These are phyloP conservation scores for Leptomonas pyrrhocoris DNA, from an alignment of 208 protist genomes.

Conservation along the genomic window DNA sequence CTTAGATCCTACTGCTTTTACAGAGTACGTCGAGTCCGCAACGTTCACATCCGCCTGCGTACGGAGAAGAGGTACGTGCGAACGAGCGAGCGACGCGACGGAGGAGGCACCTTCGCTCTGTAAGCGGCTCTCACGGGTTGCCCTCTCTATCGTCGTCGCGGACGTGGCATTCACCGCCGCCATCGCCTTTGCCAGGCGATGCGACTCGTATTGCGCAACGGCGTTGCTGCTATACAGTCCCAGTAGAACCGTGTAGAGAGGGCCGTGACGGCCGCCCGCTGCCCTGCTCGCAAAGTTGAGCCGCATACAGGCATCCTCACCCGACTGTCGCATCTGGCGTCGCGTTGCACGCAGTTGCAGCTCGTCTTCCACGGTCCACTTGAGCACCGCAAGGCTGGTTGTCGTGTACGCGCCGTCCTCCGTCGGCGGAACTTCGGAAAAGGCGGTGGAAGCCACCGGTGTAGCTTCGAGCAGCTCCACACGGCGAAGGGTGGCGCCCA, in stretches of 20 bases:
- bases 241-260: constrained; percentile 11
- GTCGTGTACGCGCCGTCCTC: constrained; percentile 6
- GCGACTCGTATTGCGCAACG: constrained; percentile 1
- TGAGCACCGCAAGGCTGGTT: constrained; percentile 14
- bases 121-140: background rate
- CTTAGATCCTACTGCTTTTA: background rate
- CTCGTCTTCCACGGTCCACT: constrained; percentile 24
- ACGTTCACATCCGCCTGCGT: background rate
- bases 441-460: background rate
- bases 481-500: constrained; percentile 31
- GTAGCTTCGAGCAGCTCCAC: constrained; percentile 38
- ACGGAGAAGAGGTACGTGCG: background rate
- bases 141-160: background rate
- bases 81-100: background rate
- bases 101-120: background rate
- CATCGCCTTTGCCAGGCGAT: constrained; percentile 4
- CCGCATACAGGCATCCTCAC: constrained; percentile 20
- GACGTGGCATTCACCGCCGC: background rate
- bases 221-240: constrained; percentile 22
- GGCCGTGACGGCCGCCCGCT: background rate
- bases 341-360: constrained; percentile 10
- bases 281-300: constrained; percentile 9
- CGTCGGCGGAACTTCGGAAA: background rate
- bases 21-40: background rate
- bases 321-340: constrained; percentile 5